Base-by-base conservation (phyloP, 345 rosid genomes). In the Bruguiera parviflora region DNA sequence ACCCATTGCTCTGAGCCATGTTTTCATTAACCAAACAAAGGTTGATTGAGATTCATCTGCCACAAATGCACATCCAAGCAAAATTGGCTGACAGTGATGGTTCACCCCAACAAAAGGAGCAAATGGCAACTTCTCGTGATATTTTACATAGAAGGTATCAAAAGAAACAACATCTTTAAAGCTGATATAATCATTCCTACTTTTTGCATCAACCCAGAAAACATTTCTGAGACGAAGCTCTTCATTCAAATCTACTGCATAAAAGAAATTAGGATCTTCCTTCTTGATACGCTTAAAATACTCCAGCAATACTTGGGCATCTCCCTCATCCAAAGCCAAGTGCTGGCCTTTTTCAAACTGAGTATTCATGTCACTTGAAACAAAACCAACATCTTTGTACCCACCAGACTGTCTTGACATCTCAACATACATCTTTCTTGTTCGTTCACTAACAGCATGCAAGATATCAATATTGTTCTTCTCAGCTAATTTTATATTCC, bases 401-500 rank as follows among this genome's bases (percentile, higher is more conserved):
- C 73, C 70, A 53, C 65, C 78, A 52, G 75, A 66, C 61, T 76
- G 75, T 64, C 80, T 66, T 25, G 79, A 66, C 83, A 80, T 80
- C 33, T 73, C 83, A 61, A 76, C 83, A 70, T 69, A 80, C 71
- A 77, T 76, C 78, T 73, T 80, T 53, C 77, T 80, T 66, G 83
- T 76, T 28, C 80, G 77, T 58, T 80, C 83, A 58, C 83, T 80
- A 62, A 76, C 78, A 57, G 80, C 83, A 61, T 79, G 82, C 67
- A 75, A 68, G 24, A 75, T 79, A 74, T 79, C 82, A 13, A 75
- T 69, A 35, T 75, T 79, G 58, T 71, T 79, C 68, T 79, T 79
- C 37, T 79, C 79, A 5, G 77, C 79, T 29, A 79, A 68, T 71
- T 78, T 74, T 21, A 78, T 73, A 62, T 79, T 75, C 59, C 79